Percentiles rank a stretch among this genome's conserved stretches.
Conservation (phyloP, 2,329 filamentous ascomycete genomes). For the Colletotrichum melonis region DNA sequence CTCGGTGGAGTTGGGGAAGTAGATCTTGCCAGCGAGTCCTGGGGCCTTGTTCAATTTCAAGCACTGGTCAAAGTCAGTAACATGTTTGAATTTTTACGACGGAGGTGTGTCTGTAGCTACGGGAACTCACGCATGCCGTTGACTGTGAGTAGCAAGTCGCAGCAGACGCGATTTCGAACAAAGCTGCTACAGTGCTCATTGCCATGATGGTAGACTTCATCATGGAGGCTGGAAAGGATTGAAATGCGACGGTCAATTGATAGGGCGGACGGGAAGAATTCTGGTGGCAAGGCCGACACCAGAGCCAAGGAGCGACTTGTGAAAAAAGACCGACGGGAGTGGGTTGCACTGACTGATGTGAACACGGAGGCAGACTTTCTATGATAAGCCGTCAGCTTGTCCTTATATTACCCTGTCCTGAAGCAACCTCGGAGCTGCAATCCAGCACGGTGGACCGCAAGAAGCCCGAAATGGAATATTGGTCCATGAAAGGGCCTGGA, state of each 20-base stretch:
- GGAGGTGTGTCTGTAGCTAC: background rate
- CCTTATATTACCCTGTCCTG: background rate
- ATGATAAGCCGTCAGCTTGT: background rate
- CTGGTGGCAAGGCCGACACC: background rate
- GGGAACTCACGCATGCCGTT: slow-evolving; percentile 17
- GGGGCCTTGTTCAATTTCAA: slow-evolving; percentile 38
- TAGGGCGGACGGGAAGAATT: background rate
- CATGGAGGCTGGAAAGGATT: background rate
- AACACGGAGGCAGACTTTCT: background rate
- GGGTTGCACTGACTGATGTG: background rate
- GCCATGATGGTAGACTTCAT: background rate
- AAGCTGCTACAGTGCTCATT: background rate
- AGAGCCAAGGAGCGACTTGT: background rate
- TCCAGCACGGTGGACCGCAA: background rate
- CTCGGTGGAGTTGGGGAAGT: slow-evolving; percentile 41
- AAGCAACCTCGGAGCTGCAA: too few species aligned
- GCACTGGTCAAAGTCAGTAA: slow-evolving; percentile 40
- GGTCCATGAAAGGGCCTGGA: background rate
- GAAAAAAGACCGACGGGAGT: background rate
- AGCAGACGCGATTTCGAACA: background rate
- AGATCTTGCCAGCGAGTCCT: slow-evolving; percentile 43
- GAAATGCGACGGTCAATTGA: background rate
- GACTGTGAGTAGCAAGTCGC: background rate
- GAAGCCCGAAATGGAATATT: background rate
- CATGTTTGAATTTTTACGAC: background rate